Conservation (phyloP, 148 eudicot species). For the Chenopodium berlandieri region DNA sequence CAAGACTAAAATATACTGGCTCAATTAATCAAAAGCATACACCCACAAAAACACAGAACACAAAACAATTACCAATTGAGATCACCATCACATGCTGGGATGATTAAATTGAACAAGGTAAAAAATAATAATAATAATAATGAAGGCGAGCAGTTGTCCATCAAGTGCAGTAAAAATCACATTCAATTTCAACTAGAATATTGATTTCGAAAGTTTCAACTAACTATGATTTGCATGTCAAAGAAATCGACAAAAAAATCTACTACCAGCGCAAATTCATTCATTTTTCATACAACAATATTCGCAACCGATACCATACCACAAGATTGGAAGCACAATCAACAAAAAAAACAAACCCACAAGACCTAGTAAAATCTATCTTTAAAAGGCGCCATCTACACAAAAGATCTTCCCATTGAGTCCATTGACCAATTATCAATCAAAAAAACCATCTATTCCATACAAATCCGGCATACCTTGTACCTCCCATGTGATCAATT, state of each 20-base stretch:
- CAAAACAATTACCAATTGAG: too few relatives aligned
- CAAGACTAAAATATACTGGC: not conserved
- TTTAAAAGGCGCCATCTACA: not conserved
- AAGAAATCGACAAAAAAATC: not conserved
- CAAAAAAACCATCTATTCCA: not conserved
- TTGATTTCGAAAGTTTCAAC: not conserved
- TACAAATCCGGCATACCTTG: not conserved
- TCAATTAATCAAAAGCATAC: not conserved
- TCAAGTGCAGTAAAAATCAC: too few relatives aligned
- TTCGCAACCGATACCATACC: not conserved
- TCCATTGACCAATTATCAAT: not conserved
- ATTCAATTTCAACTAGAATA: not conserved
- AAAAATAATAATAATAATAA: too few relatives aligned
- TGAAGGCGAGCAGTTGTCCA: too few relatives aligned
- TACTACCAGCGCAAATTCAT: not conserved
- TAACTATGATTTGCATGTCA: not conserved
- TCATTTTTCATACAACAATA: not conserved
- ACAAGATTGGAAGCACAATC: not conserved
- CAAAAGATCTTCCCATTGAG: not conserved
- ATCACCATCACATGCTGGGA: too few relatives aligned
- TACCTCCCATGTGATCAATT: not conserved
- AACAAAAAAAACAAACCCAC: not conserved
- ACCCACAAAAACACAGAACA: too few relatives aligned
- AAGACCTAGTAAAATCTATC: not conserved
- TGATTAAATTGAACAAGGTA: too few relatives aligned